Conservation (phyloP, 164 flowering plant genomes). For the Umbellularia californica region DNA sequence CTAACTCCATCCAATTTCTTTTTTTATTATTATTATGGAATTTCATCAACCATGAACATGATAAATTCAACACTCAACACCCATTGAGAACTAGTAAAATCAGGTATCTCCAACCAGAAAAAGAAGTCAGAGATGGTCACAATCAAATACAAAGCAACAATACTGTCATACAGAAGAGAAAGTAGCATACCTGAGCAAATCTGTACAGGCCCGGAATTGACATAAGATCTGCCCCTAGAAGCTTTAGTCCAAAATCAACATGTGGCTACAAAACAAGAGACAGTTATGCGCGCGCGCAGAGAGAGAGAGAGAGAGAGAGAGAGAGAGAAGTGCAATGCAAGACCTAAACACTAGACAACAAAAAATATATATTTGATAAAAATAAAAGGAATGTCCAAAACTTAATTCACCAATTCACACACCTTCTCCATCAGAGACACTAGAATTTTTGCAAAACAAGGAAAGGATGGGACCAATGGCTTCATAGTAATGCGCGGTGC, state of each 20-base stretch:
- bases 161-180: background rate
- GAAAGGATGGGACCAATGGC: slow-evolving; percentile 90
- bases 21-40: no score
- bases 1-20: no score
- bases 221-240: slow-evolving; percentile 86
- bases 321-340: no score
- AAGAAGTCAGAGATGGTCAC: no score
- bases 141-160: background rate
- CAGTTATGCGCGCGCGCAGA: no score
- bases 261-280: slow-evolving; percentile 59
- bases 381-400: background rate
- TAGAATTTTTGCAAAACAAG: slow-evolving; percentile 80
- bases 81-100: no score
- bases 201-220: slow-evolving; percentile 86
- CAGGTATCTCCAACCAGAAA: no score
- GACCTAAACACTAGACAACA: background rate
- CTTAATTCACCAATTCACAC: background rate
- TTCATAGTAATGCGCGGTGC: slow-evolving; percentile 83
- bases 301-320: no score
- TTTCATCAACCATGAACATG: no score
- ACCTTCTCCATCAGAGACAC: slow-evolving; percentile 99
- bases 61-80: no score
- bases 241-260: slow-evolving; percentile 90
- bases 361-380: background rate
- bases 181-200: slow-evolving; percentile 65